Evolutionary conservation across 2,329 filamentous ascomycete genomes (phyloP).

Genomic region (Ophiognomonia clavigignenti-juglandacearum): DNA sequence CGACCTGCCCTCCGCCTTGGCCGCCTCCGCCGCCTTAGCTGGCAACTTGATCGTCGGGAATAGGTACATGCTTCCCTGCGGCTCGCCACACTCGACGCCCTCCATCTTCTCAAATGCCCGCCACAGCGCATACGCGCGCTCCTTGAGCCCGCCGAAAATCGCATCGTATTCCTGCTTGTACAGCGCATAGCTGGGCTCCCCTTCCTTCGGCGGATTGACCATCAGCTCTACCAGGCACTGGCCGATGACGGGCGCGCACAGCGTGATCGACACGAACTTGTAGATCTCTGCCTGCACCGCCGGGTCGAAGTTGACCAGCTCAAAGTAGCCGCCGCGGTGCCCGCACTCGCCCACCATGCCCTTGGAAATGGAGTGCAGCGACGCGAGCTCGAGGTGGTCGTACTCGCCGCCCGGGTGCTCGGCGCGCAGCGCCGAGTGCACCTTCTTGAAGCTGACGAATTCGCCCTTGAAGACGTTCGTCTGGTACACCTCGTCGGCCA

Average conservation of each 20-base stretch:
- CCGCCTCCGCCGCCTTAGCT: slow-evolving; percentile 69
- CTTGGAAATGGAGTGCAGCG: slow-evolving; percentile 91
- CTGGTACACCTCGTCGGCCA: slow-evolving; percentile 98
- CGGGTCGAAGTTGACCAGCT: slow-evolving; percentile 83
- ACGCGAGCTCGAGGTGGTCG: slow-evolving; percentile 82
- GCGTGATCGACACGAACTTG: slow-evolving; percentile 96
- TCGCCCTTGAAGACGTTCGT: slow-evolving; percentile 95
- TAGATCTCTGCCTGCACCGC: slow-evolving; percentile 91
- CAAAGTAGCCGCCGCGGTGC: slow-evolving; percentile 96
- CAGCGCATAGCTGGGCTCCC: slow-evolving; percentile 77
- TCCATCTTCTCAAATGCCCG: slow-evolving; percentile 93
- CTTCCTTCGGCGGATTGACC: slow-evolving; percentile 87
- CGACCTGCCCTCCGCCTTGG: slow-evolving; percentile 64
- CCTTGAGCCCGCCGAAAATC: slow-evolving; percentile 73
- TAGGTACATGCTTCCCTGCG: slow-evolving; percentile 97
- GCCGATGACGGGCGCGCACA: slow-evolving; percentile 91
- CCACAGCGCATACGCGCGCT: slow-evolving; percentile 81
- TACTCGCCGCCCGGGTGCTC: slow-evolving; percentile 70
- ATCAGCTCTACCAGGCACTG: slow-evolving; percentile 97
- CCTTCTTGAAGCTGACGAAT: slow-evolving; percentile 94
- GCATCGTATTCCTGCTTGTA: slow-evolving; percentile 81
- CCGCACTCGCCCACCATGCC: slow-evolving; percentile 99
- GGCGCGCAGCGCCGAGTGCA: slow-evolving; percentile 75
- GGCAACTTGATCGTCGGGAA: slow-evolving; percentile 90
- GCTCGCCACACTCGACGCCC: slow-evolving; percentile 83